These are phyloP conservation scores for Podila horticola DNA, from an alignment of 192 early-diverging fungal genomes.

Conservation along the genomic window DNA sequence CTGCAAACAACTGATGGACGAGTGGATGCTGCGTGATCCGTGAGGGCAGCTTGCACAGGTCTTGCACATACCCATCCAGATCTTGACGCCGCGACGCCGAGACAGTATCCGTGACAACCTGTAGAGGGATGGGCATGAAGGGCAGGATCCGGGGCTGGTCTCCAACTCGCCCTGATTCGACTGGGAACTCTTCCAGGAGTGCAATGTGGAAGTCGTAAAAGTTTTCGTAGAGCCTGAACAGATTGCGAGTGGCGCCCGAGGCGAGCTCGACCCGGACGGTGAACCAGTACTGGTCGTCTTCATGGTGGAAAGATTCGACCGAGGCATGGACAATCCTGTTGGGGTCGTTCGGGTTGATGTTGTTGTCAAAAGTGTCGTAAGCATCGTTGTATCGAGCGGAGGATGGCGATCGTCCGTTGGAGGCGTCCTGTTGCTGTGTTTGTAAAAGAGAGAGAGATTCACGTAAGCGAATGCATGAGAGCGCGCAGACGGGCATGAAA, in stretches of 20 bases:
- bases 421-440: neutral
- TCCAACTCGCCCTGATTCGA: constrained; percentile 68
- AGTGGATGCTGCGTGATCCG: constrained; percentile 63
- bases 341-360: constrained; percentile 68
- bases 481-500: too few species aligned
- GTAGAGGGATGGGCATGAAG: constrained; percentile 73
- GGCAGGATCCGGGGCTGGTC: constrained; percentile 65
- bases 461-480: too few species aligned
- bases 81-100: constrained; percentile 73
- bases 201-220: constrained; percentile 82
- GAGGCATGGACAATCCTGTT: constrained; percentile 63
- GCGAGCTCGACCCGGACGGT: constrained; percentile 67
- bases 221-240: constrained; percentile 83
- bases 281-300: constrained; percentile 80
- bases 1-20: constrained; percentile 64
- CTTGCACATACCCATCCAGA: constrained; percentile 74
- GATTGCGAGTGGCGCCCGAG: constrained; percentile 65
- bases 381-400: constrained; percentile 47
- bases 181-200: constrained; percentile 73
- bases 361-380: constrained; percentile 54
- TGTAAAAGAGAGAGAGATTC: neutral
- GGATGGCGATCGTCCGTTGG: neutral
- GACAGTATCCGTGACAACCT: constrained; percentile 73
- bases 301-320: constrained; percentile 77
- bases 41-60: constrained; percentile 65